Conservation (phyloP, 148 eudicot species). For the Tetragonia tetragonoides region DNA sequence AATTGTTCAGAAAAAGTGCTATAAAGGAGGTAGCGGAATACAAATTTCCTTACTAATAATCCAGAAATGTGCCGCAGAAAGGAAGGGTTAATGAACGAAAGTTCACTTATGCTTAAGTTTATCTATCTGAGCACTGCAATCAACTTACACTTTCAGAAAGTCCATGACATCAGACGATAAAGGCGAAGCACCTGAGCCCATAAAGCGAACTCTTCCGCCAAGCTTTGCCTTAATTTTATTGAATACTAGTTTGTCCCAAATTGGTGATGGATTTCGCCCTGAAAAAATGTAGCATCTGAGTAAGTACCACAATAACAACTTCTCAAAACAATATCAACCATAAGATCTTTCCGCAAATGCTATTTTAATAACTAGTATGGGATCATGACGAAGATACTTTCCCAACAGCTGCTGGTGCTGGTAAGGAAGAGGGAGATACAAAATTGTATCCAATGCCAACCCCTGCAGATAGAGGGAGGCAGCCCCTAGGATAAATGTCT, state of each 20-base stretch:
- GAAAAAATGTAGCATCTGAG: slow-evolving; percentile 14
- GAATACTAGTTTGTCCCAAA: slow-evolving; percentile 94
- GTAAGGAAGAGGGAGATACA: background rate
- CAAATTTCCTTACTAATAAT: background rate
- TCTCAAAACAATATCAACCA: background rate
- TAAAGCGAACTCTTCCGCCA: slow-evolving; percentile 86
- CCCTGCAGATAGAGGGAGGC: background rate
- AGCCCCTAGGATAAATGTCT: background rate
- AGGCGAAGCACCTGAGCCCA: slow-evolving; percentile 96
- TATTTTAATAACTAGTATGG: background rate
- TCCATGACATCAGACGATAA: slow-evolving; percentile 89
- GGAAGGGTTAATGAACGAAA: background rate
- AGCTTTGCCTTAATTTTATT: slow-evolving; percentile 92
- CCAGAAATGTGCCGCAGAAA: background rate
- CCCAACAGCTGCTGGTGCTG: background rate
- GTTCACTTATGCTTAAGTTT: background rate
- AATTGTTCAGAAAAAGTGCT: too few relatives aligned
- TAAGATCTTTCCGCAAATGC: background rate
- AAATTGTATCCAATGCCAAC: background rate
- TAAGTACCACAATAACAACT: slow-evolving; percentile 1
- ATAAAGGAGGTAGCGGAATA: too few relatives aligned
- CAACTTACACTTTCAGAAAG: slow-evolving; percentile 81
- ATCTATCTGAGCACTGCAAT: background rate
- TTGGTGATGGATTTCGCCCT: slow-evolving; percentile 76
- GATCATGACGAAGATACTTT: background rate